A percentile compares a stretch with the other conserved stretches of the same genome.
Evolutionary conservation across 306 rosid genomes (phyloP).

Genomic region (Castanospermum australe): DNA sequence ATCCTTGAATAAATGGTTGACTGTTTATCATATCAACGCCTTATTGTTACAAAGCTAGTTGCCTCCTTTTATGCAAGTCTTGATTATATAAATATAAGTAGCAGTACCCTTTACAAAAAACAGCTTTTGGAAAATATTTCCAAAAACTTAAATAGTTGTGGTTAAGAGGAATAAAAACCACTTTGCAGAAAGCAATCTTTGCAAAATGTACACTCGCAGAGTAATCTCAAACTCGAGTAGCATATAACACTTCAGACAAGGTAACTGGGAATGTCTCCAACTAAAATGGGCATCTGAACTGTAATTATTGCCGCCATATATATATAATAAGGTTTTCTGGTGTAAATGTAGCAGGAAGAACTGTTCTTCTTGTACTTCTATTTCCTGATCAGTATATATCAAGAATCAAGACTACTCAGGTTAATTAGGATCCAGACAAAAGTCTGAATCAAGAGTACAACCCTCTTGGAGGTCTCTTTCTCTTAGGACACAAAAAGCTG

Average conservation of each 20-base stretch:
- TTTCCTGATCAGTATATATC: neutral
- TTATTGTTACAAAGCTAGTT: too few species aligned
- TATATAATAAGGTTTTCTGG: neutral
- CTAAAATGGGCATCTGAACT: neutral
- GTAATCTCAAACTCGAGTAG: too few species aligned
- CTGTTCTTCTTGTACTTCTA: neutral
- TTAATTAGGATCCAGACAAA: conserved; percentile 28
- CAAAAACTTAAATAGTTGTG: too few species aligned
- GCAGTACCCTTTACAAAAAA: too few species aligned
- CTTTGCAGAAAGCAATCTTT: too few species aligned
- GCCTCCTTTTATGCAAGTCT: too few species aligned
- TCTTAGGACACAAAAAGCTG: conserved; percentile 31
- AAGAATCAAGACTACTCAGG: neutral
- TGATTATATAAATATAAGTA: too few species aligned
- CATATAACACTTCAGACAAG: neutral
- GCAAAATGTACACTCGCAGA: too few species aligned
- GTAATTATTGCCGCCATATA: neutral
- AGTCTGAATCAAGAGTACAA: conserved; percentile 31
- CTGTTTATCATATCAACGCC: too few species aligned
- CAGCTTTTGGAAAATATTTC: too few species aligned
- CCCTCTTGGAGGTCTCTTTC: neutral
- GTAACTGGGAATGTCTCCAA: neutral
- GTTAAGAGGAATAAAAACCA: too few species aligned
- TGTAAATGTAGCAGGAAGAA: neutral
- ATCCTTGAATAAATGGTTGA: too few species aligned